These are phyloP conservation scores for Penicillium pancosmium DNA, from an alignment of 495 filamentous ascomycete genomes.

Conservation along the genomic window DNA sequence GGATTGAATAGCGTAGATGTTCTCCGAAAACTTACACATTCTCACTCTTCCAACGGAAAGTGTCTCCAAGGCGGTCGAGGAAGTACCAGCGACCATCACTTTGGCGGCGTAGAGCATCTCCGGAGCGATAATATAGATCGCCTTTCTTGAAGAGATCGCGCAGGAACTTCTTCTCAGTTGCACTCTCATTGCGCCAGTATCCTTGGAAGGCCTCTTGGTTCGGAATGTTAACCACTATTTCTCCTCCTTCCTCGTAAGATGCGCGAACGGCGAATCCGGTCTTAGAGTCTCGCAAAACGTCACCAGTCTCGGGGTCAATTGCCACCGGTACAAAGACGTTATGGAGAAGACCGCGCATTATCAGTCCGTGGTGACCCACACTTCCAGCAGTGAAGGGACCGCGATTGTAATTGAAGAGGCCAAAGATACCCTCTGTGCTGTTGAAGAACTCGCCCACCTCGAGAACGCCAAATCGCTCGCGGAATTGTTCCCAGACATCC, in stretches of 20 bases:
- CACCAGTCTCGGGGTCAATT: conserved; percentile 67
- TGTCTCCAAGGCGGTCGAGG: conserved; percentile 76
- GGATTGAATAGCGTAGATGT: not conserved
- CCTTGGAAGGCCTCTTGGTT: conserved; percentile 63
- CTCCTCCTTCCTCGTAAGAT: conserved; percentile 69
- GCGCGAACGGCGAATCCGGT: conserved; percentile 67
- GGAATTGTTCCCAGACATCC: conserved; percentile 74
- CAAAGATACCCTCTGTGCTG: conserved; percentile 64
- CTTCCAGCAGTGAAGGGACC: conserved; percentile 62
- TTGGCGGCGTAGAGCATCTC: conserved; percentile 68
- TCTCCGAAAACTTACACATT: conserved; percentile 59
- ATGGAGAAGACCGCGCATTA: conserved; percentile 52
- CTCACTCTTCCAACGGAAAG: conserved; percentile 82
- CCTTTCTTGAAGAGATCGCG: conserved; percentile 73
- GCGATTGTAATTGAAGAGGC: conserved; percentile 56
- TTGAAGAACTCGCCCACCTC: conserved; percentile 69
- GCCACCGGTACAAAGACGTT: conserved; percentile 66
- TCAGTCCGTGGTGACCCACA: conserved; percentile 72
- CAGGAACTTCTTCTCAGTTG: conserved; percentile 69
- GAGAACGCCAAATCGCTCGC: conserved; percentile 62
- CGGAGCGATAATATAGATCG: conserved; percentile 74
- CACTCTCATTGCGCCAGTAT: conserved; percentile 68
- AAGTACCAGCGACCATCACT: conserved; percentile 78
- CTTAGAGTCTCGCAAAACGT: conserved; percentile 62
- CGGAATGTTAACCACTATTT: conserved; percentile 72